Evolutionary conservation across 441 rosid species (phyloP).

Genomic region (Codiaeum variegatum): DNA sequence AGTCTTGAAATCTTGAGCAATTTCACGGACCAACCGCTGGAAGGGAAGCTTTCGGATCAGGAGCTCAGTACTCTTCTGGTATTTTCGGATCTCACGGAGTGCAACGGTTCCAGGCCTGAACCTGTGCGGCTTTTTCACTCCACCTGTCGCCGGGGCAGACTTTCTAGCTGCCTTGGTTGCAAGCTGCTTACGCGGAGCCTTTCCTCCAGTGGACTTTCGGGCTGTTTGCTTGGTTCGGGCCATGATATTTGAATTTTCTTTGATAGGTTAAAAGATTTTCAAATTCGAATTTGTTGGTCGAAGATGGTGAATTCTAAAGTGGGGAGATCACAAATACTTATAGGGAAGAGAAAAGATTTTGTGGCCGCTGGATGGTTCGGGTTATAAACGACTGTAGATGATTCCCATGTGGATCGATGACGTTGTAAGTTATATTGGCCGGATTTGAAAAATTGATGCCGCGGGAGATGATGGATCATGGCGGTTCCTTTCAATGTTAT

Average conservation of each 20-base stretch:
- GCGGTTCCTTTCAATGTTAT: background rate
- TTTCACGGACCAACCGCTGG: constrained; percentile 51
- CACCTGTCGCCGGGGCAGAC: constrained; percentile 53
- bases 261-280: background rate
- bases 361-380: background rate
- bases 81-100: constrained; percentile 47
- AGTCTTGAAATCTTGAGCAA: constrained; percentile 54
- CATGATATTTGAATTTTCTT: constrained; percentile 5
- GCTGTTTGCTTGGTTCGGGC: constrained; percentile 59
- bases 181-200: constrained; percentile 49
- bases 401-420: background rate
- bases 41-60: constrained; percentile 49
- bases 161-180: constrained; percentile 49
- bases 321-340: background rate
- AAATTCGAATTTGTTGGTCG: background rate
- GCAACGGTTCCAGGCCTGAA: constrained; percentile 54
- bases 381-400: background rate
- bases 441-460: background rate
- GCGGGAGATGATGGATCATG: background rate
- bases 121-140: constrained; percentile 50
- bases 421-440: background rate
- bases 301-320: fast-evolving
- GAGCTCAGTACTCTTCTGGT: constrained; percentile 51
- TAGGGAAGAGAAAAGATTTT: background rate
- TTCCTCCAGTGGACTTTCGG: constrained; percentile 47